A percentile compares a stretch with the other conserved stretches of the same genome.
Conservation (phyloP, 2,329 filamentous ascomycete genomes). For the Diaporthe humulicola region DNA sequence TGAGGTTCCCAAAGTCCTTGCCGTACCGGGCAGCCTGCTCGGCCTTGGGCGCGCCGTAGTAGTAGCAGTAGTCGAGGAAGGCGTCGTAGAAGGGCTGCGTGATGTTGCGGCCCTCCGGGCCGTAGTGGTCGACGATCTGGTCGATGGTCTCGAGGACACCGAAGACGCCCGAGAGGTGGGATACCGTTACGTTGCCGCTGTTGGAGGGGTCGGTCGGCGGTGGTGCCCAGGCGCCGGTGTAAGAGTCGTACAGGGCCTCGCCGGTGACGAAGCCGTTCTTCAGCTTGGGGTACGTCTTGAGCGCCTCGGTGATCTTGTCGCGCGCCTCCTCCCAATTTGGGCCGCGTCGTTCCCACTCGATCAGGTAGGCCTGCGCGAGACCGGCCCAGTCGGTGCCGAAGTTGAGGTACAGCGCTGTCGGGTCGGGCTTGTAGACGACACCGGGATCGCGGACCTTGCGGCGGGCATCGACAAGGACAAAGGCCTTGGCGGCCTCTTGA, state of each 20-base stretch:
- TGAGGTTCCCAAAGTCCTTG: slow-evolving; percentile 59
- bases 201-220: slow-evolving; percentile 67
- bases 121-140: slow-evolving; percentile 65
- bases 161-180: slow-evolving; percentile 70
- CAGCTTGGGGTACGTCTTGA: slow-evolving; percentile 65
- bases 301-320: slow-evolving; percentile 61
- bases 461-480: slow-evolving; percentile 66
- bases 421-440: slow-evolving; percentile 56
- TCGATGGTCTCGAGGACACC: slow-evolving; percentile 70
- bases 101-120: slow-evolving; percentile 52
- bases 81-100: slow-evolving; percentile 59
- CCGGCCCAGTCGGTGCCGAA: slow-evolving; percentile 72
- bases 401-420: slow-evolving; percentile 60
- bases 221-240: slow-evolving; percentile 63
- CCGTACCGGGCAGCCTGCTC: slow-evolving; percentile 69
- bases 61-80: slow-evolving; percentile 73
- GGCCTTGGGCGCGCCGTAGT: slow-evolving; percentile 62
- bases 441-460: slow-evolving; percentile 70
- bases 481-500: slow-evolving; percentile 66
- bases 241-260: slow-evolving; percentile 63
- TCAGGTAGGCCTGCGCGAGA: slow-evolving; percentile 68
- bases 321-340: slow-evolving; percentile 65
- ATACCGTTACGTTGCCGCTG: slow-evolving; percentile 63
- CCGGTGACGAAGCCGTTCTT: slow-evolving; percentile 72
- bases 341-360: slow-evolving; percentile 71